Base-by-base conservation (phyloP, 176 grass and related monocot genomes). In the Pontederia paniculata region DNA sequence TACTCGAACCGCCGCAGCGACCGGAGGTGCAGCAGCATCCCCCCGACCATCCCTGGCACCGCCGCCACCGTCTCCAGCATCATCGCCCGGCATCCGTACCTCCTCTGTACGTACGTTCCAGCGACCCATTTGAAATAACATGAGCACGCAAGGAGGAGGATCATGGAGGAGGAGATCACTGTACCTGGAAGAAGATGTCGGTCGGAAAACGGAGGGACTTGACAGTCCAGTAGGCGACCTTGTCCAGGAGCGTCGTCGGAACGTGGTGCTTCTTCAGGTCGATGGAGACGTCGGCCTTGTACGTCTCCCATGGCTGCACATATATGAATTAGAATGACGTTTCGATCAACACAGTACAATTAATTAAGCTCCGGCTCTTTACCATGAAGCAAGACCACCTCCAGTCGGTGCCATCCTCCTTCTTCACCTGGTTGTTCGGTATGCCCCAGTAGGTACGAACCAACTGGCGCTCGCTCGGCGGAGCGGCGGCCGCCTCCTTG, bases 1-100 rank as follows among this genome's bases (percentile, higher is more conserved):
- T 84, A 78, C 78, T 95, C 89, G 51, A 95, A 95, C 14, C 89
- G 89, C 5, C 89, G 89, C 7, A 95, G 84, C 10, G 89, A 95
- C 22, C 78, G 81, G 8, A 95, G 80, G 80, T 95, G 89, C 6
- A 95, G 84, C 18, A 95, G 89, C 84, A 94, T 76, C 37, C 89
- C 89, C 49, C 65, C 89, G 2, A 94, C 89, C 84, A 94, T 94
- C 25, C 81, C 84, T 3, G 89, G 89, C 43, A 95, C 89, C 2
- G 81, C 89, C 0, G 89, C 89, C 48, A 95, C 89, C 9, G 89
- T 95, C 72, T 95, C 89, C 10, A 95, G 73, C 48, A 88, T 77
- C 57, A 95, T 72, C 14, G 89, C 89, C 66, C 83, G 89, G 64
- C 81, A 88, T 0, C 78, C 84, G 42, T 95, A 83, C 13, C 89